Evolutionary conservation across 495 filamentous ascomycete genomes (phyloP).

Genomic region (Hyaloscypha variabilis): DNA sequence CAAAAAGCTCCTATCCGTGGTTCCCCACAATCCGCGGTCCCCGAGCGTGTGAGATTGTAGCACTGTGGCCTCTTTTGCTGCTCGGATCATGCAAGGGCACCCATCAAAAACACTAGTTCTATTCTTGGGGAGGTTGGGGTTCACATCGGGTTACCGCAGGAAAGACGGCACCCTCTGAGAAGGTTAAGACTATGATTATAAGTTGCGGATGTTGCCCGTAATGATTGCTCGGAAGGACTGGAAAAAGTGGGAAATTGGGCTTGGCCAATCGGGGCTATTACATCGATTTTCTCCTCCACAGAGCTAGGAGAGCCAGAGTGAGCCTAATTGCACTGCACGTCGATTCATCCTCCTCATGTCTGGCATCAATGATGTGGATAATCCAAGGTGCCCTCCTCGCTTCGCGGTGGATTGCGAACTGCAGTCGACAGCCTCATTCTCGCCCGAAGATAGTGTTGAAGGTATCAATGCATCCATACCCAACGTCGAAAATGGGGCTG

Average conservation of each 20-base stretch:
- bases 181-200: too few species aligned
- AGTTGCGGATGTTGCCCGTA: background rate
- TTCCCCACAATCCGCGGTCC: too few species aligned
- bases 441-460: background rate
- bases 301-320: background rate
- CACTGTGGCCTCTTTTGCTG: too few species aligned
- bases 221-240: background rate
- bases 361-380: background rate
- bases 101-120: too few species aligned
- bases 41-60: too few species aligned
- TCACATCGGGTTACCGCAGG: too few species aligned
- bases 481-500: background rate
- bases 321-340: background rate
- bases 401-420: background rate
- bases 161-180: too few species aligned
- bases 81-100: too few species aligned
- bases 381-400: background rate
- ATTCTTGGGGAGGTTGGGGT: too few species aligned
- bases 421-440: conserved; percentile 2
- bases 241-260: background rate
- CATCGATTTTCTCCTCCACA: background rate
- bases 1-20: too few species aligned
- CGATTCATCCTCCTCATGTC: background rate
- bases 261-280: background rate
- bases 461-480: conserved; percentile 2